Conservation (phyloP, 1,284 basidiomycete species). For the Stereum hirsutum region DNA sequence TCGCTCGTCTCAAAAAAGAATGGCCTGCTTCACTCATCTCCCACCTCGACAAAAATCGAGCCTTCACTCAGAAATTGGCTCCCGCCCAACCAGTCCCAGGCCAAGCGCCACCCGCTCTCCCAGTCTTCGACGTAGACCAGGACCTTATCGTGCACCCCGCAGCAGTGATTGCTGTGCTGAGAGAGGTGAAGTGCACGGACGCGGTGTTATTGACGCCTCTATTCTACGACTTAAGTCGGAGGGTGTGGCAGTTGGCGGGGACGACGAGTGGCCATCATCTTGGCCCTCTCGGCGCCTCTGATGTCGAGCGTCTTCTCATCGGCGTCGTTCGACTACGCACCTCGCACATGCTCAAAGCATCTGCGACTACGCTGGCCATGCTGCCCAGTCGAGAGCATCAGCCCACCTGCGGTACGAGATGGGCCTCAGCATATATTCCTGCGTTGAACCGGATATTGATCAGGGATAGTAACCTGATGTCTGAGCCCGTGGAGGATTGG, state of each 20-base stretch:
- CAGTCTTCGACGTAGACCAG: constrained; percentile 9
- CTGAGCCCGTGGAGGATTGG: constrained; percentile 5
- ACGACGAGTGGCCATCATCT: constrained; percentile 15
- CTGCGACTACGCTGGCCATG: too few relatives aligned
- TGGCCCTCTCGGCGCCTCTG: constrained; percentile 15
- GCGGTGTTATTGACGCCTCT: constrained; percentile 15
- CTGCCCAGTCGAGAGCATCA: too few relatives aligned
- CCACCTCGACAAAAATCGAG: constrained; percentile 6
- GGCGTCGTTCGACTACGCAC: constrained; percentile 18
- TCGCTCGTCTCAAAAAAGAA: constrained; percentile 1
- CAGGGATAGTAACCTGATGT: constrained; percentile 3
- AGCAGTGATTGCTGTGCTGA: constrained; percentile 18
- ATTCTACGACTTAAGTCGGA: constrained; percentile 19
- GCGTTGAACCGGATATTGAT: too few relatives aligned
- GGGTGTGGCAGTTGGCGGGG: constrained; percentile 16
- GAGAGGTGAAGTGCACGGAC: constrained; percentile 14
- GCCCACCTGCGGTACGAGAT: background rate
- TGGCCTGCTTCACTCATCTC: constrained; percentile 8
- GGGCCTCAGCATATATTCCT: too few relatives aligned
- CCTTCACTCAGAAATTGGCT: background rate
- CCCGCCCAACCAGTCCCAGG: too few relatives aligned
- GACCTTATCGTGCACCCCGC: constrained; percentile 19
- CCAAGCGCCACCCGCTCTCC: too few relatives aligned
- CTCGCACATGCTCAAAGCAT: constrained; percentile 10
- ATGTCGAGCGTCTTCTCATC: constrained; percentile 17